Evolutionary conservation across 768 basidiomycete species (phyloP).

Genomic region (Kwoniella sp.): DNA sequence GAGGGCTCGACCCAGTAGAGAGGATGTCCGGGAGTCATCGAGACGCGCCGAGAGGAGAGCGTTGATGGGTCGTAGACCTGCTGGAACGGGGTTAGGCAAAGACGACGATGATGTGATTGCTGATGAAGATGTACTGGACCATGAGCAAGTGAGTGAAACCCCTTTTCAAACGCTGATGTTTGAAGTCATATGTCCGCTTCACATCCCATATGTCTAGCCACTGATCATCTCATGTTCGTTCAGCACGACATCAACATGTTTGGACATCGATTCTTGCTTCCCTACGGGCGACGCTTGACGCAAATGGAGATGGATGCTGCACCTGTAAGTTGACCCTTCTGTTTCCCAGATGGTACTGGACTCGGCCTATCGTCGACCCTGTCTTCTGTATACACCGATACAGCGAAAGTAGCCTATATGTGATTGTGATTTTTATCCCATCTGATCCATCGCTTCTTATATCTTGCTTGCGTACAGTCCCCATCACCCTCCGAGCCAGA

Average conservation of each 20-base stretch:
- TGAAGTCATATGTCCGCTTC: too few species aligned
- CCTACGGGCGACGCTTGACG: constrained; percentile 41
- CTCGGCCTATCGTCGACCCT: not conserved
- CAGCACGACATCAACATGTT: constrained; percentile 44
- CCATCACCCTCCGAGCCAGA: constrained; percentile 46
- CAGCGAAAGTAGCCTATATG: too few species aligned
- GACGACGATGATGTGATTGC: constrained; percentile 41
- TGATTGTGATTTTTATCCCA: too few species aligned
- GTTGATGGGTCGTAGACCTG: constrained; percentile 39
- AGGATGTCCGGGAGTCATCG: not conserved
- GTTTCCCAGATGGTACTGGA: not conserved
- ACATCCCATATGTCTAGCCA: too few species aligned
- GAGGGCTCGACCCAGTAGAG: not conserved
- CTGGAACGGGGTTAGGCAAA: constrained; percentile 30
- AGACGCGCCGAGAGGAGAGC: constrained; percentile 31
- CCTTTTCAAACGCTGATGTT: too few species aligned
- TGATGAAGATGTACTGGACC: constrained; percentile 43
- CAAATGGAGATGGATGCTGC: constrained; percentile 49
- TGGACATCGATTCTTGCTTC: constrained; percentile 47
- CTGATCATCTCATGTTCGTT: too few species aligned
- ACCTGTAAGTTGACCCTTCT: constrained; percentile 28
- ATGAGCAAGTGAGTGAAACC: constrained; percentile 38
- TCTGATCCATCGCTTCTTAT: too few species aligned
- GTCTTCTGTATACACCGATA: too few species aligned
- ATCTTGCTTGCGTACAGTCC: too few species aligned